These are phyloP conservation scores for Sanghuangporus baumii DNA, from an alignment of 1,284 basidiomycete species.

Conservation along the genomic window DNA sequence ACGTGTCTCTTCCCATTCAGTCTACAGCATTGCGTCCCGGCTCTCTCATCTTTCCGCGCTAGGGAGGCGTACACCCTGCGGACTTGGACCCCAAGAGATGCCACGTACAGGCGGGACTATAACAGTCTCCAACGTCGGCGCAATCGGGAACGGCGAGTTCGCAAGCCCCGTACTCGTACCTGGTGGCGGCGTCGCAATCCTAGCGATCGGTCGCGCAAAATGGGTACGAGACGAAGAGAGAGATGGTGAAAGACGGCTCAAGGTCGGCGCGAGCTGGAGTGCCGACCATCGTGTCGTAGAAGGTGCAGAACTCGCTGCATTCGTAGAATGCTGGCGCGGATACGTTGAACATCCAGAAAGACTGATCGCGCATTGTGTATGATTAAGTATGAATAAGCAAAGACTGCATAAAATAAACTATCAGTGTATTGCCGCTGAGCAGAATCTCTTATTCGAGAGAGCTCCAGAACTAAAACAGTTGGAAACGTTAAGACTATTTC, in stretches of 20 bases:
- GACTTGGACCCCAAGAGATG: constrained; percentile 58
- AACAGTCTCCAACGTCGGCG: constrained; percentile 85
- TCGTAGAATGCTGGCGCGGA: constrained; percentile 84
- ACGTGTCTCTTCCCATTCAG: constrained; percentile 49
- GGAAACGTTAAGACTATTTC: neutral
- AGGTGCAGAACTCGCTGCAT: constrained; percentile 87
- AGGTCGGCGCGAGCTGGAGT: constrained; percentile 78
- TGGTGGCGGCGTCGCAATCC: constrained; percentile 87
- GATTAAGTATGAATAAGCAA: constrained; percentile 15
- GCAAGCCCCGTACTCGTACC: constrained; percentile 81
- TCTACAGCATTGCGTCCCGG: constrained; percentile 62
- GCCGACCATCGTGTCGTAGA: constrained; percentile 92
- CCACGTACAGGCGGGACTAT: constrained; percentile 70
- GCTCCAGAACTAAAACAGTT: neutral
- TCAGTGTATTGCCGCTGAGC: no score
- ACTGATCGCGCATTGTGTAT: constrained; percentile 61
- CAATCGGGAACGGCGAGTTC: constrained; percentile 66
- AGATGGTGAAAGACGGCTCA: constrained; percentile 52
- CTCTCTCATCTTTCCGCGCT: constrained; percentile 59
- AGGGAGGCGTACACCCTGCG: constrained; percentile 60
- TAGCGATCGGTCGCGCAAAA: constrained; percentile 79
- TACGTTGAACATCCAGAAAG: constrained; percentile 80
- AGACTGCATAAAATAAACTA: neutral
- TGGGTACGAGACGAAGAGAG: constrained; percentile 73
- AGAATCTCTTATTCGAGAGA: no score